Conservation (phyloP, 257 asterid genomes). For the Sherardia arvensis region DNA sequence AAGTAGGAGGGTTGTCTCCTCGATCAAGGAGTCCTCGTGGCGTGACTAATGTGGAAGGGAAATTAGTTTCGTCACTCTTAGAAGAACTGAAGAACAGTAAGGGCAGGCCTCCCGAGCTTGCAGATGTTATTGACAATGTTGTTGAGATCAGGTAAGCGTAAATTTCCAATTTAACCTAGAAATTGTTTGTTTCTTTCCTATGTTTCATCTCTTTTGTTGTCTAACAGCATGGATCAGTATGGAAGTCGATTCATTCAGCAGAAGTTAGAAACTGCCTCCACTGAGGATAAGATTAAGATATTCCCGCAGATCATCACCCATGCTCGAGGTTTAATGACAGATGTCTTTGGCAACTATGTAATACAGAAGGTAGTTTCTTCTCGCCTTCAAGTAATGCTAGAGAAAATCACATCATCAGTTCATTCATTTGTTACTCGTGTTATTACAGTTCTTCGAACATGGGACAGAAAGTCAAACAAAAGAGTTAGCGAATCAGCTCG, state of each 20-base stretch:
- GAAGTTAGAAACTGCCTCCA: constrained; percentile 73
- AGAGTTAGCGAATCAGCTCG: constrained; percentile 63
- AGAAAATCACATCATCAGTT: constrained; percentile 4
- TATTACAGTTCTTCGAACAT: constrained; percentile 75
- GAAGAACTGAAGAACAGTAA: constrained; percentile 65
- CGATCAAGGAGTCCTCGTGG: constrained; percentile 27
- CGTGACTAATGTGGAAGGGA: constrained; percentile 36
- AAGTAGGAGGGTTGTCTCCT: constrained; percentile 31
- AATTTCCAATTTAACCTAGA: constrained; percentile 6
- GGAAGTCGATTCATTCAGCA: constrained; percentile 95
- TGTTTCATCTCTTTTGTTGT: constrained; percentile 6
- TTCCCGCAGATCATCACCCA: constrained; percentile 55
- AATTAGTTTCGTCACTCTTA: constrained; percentile 29
- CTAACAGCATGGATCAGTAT: constrained; percentile 69
- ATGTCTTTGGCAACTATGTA: constrained; percentile 88
- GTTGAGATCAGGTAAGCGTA: constrained; percentile 65
- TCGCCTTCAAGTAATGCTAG: background rate
- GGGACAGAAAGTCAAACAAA: constrained; percentile 68
- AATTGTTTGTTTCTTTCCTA: constrained; percentile 2
- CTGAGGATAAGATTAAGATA: constrained; percentile 60
- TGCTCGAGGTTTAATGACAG: constrained; percentile 65
- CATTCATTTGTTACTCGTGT: constrained; percentile 9
- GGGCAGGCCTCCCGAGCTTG: constrained; percentile 53
- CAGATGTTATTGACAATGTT: constrained; percentile 53
- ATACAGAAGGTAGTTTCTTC: constrained; percentile 65